Percentiles rank a stretch among this genome's conserved stretches.
These are phyloP conservation scores for Bipolaris gigantea DNA, from an alignment of 2,329 filamentous ascomycete species.

Conservation along the genomic window DNA sequence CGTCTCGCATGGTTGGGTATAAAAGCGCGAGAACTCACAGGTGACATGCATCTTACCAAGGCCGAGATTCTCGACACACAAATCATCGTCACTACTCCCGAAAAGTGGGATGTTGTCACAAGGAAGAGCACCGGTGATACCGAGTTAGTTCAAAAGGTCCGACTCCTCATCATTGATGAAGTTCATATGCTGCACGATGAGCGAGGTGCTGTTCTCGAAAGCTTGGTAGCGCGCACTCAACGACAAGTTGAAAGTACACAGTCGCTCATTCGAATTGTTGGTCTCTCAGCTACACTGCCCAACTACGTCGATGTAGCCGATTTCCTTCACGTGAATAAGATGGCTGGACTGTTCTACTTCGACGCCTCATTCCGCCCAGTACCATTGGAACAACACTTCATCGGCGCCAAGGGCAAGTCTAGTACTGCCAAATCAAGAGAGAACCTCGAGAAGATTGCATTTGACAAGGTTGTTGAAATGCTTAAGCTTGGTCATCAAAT, in stretches of 20 bases:
- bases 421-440: constrained; percentile 80
- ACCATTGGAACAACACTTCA: constrained; percentile 94
- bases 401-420: constrained; percentile 91
- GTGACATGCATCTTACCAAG: constrained; percentile 98
- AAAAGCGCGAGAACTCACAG: constrained; percentile 89
- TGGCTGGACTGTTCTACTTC: constrained; percentile 94
- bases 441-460: constrained; percentile 83
- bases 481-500: constrained; percentile 88
- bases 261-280: constrained; percentile 92
- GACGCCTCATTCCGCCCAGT: constrained; percentile 95
- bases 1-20: constrained; percentile 92
- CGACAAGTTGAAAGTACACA: constrained; percentile 97
- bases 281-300: constrained; percentile 90
- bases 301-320: constrained; percentile 97
- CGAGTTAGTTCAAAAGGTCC: constrained; percentile 94
- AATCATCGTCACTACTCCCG: constrained; percentile 96
- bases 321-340: constrained; percentile 92
- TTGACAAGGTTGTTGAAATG: constrained; percentile 95
- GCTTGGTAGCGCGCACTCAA: constrained; percentile 90
- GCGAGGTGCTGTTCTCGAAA: constrained; percentile 92
- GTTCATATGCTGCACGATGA: constrained; percentile 99
- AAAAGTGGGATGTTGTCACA: constrained; percentile 99
- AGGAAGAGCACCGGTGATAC: constrained; percentile 96
- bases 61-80: constrained; percentile 94
- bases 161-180: constrained; percentile 95